Conservation (phyloP, 2,329 filamentous ascomycete genomes). For the Torrubiella hemipterigena region DNA sequence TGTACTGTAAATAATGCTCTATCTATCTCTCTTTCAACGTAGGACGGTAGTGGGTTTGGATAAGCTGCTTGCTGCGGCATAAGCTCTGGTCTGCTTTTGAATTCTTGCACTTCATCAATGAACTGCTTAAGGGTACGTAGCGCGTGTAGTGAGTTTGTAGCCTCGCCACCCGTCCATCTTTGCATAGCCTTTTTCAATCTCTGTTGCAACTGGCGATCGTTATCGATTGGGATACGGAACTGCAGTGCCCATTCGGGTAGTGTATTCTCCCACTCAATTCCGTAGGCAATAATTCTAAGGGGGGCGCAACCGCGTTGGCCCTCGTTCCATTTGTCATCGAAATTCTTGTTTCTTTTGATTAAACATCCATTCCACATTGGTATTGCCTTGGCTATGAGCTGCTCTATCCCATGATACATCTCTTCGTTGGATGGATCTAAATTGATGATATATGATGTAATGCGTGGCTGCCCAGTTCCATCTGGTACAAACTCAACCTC, state of each 20-base stretch:
- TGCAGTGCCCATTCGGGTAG: not conserved
- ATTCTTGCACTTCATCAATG: too few species aligned
- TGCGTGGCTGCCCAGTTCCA: not conserved
- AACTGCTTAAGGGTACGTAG: too few species aligned
- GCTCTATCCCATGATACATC: not conserved
- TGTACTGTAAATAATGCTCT: too few species aligned
- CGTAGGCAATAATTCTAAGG: not conserved
- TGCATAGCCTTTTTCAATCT: not conserved
- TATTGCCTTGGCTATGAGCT: not conserved
- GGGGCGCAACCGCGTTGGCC: not conserved
- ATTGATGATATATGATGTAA: not conserved
- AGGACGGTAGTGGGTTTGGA: too few species aligned
- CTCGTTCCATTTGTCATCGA: not conserved
- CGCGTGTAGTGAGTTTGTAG: too few species aligned
- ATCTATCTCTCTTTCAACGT: too few species aligned
- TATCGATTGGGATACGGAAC: not conserved
- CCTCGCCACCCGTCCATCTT: not conserved
- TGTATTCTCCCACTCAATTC: not conserved
- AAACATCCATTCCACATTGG: not conserved
- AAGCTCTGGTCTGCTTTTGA: too few species aligned
- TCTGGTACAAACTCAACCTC: not conserved
- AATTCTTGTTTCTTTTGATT: not conserved
- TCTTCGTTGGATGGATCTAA: not conserved
- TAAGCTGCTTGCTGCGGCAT: too few species aligned
- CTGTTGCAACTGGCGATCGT: not conserved